Conservation (phyloP, 805 yeast genomes). For the Candida fluviatilis region DNA sequence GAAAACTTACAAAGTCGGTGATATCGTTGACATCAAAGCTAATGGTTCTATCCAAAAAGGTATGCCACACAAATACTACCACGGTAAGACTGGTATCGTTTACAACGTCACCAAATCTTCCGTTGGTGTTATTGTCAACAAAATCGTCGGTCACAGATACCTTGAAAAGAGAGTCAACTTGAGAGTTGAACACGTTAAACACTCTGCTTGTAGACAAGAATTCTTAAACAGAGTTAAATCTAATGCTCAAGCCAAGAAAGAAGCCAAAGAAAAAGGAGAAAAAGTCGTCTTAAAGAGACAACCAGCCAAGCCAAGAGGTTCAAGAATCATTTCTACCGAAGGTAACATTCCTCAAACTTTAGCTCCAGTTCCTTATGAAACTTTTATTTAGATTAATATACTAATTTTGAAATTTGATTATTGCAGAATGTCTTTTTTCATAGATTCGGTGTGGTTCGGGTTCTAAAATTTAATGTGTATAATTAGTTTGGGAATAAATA, state of each 20-base stretch:
- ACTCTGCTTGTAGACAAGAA: conserved; percentile 99
- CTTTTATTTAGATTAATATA: conserved; percentile 72
- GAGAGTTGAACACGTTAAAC: conserved; percentile 98
- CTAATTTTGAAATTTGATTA: background rate
- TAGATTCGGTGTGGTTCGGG: conserved; percentile 1
- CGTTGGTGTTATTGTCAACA: conserved; percentile 97
- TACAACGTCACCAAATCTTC: conserved; percentile 98
- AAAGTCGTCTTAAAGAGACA: conserved; percentile 93
- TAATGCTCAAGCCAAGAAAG: conserved; percentile 89
- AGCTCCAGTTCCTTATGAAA: conserved; percentile 99
- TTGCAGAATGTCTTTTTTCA: background rate
- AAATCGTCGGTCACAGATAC: conserved; percentile 99
- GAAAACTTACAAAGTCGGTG: conserved; percentile 98
- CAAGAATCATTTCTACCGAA: conserved; percentile 78
- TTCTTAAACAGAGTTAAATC: conserved; percentile 97
- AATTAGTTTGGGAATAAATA: conserved; percentile 1
- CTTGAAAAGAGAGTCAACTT: conserved; percentile 97
- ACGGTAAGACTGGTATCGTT: conserved; percentile 99
- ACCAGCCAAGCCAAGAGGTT: conserved; percentile 96
- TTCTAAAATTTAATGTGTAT: conserved; percentile 1
- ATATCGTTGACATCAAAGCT: conserved; percentile 98
- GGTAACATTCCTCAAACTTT: conserved; percentile 91
- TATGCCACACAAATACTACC: conserved; percentile 99
- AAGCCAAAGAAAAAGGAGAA: conserved; percentile 93
- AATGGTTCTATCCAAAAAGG: conserved; percentile 99